phyloP scores from a whole-genome alignment of 176 grass and related monocot genomes.

The Triticum turgidum region DNA sequence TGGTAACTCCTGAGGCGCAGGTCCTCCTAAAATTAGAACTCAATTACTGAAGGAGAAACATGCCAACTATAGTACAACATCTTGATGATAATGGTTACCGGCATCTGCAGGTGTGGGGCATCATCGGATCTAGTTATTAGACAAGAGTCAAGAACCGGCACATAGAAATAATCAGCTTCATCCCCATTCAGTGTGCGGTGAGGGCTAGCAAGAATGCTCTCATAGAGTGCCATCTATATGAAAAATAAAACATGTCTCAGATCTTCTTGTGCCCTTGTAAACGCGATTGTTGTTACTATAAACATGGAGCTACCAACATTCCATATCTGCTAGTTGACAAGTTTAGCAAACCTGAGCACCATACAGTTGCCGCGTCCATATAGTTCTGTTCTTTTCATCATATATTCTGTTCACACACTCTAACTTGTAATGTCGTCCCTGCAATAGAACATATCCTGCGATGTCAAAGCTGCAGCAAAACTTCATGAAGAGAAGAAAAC shows the following conservation, averaged over 20 bases:
- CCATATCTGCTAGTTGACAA: constrained; percentile 16
- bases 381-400: constrained; percentile 70
- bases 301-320: constrained; percentile 10
- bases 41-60: constrained; percentile 30
- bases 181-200: constrained; percentile 89
- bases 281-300: background rate
- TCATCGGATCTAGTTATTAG: constrained; percentile 88
- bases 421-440: constrained; percentile 88
- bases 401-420: constrained; percentile 96
- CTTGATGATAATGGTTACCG: constrained; percentile 45
- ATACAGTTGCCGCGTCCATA: constrained; percentile 82
- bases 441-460: constrained; percentile 14
- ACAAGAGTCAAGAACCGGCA: constrained; percentile 92
- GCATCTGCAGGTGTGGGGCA: constrained; percentile 65
- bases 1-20: constrained; percentile 60
- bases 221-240: constrained; percentile 86
- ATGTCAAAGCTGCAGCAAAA: constrained; percentile 30
- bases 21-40: constrained; percentile 43
- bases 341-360: constrained; percentile 78
- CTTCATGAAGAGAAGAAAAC: background rate
- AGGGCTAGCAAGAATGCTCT: constrained; percentile 95
- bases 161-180: constrained; percentile 99
- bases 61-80: constrained; percentile 11
- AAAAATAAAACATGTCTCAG: constrained; percentile 32
- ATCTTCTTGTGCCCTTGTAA: constrained; percentile 24